A percentile compares a stretch with the other conserved stretches of the same genome.
Evolutionary conservation across 2,329 filamentous ascomycete species (phyloP).

Genomic region (Nemania sp.): DNA sequence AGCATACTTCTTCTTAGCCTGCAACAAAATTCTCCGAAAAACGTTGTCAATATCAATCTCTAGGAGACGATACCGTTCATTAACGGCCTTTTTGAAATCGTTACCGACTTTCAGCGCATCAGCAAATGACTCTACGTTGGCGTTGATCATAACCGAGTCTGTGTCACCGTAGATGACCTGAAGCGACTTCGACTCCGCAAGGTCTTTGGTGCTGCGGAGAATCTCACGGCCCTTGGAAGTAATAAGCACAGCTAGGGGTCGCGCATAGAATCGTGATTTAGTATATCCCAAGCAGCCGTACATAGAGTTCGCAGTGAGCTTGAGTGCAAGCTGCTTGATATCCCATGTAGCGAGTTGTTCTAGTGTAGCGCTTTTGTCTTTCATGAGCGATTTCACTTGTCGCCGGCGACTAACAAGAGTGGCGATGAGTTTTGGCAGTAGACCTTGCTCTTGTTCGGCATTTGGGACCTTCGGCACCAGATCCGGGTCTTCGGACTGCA

Average conservation of each 20-base stretch:
- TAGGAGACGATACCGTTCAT: slow-evolving; percentile 89
- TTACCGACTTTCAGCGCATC: slow-evolving; percentile 92
- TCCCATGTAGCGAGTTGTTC: slow-evolving; percentile 96
- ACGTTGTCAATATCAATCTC: slow-evolving; percentile 99
- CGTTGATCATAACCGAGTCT: slow-evolving; percentile 99
- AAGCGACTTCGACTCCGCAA: slow-evolving; percentile 90
- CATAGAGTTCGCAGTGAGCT: slow-evolving; percentile 99
- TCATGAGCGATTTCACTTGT: slow-evolving; percentile 97
- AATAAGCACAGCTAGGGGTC: slow-evolving; percentile 93
- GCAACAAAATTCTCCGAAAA: slow-evolving; percentile 90
- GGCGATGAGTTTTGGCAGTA: slow-evolving; percentile 90
- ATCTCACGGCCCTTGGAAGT: slow-evolving; percentile 99
- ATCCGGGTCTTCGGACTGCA: slow-evolving; percentile 81
- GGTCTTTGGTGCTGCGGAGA: slow-evolving; percentile 92
- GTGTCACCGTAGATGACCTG: slow-evolving; percentile 99
- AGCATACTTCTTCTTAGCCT: slow-evolving; percentile 99
- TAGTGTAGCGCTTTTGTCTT: slow-evolving; percentile 84
- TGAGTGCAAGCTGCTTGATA: slow-evolving; percentile 95
- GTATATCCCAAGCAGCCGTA: slow-evolving; percentile 98
- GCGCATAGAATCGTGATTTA: slow-evolving; percentile 96
- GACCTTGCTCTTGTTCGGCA: slow-evolving; percentile 80
- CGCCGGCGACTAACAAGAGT: slow-evolving; percentile 89
- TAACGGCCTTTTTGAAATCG: slow-evolving; percentile 95
- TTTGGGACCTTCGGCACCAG: slow-evolving; percentile 89
- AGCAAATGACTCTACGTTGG: slow-evolving; percentile 92